Base-by-base conservation (phyloP, 2,329 filamentous ascomycete species). In the Aspergillus arachidicola region DNA sequence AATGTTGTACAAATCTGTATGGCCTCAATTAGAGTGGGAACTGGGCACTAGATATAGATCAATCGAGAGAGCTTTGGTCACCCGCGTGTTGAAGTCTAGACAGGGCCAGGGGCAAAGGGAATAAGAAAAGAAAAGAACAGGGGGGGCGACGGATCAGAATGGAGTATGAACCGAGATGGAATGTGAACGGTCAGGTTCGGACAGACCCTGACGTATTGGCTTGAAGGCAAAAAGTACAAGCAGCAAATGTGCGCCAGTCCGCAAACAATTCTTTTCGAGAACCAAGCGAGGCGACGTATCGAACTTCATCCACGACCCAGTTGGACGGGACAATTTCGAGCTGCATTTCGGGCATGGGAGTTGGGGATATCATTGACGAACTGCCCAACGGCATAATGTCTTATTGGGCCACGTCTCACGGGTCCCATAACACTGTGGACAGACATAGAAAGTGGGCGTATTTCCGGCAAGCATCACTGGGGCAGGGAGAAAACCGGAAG, bases 381-480 rank as follows among this genome's bases (percentile, higher is more conserved):
- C 72, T 69, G 68, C 71, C 71, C 67, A 69, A 74, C 69, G 67
- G 61, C 64, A 70, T 62, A 57, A 38, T 38, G 62, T 72, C 62
- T 73, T 66, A 79, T 80, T 80, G 78, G 77, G 70, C 78, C 78
- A 80, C 78, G 78, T 80, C 74, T 78, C 72, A 69, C 66, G 66
- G 72, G 66, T 56, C 66, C 70, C 71, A 55, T 55, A 72, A 72
- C 72, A 65, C 66, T 60, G 64, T 70, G 67, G 67, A 69, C 62
- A 66, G 61, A 62, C 45, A 67, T 70, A 68, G 64, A 64, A 62
- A 70, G 59, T 62, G 57, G 65, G 65, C 60, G 67, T 63, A 60
- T 57, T 63, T 58, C 60, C 55, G 63, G 60, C 38, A 64, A 64
- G 58, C 63, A 69, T 72, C 68, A 69, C 69, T 73, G 70, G 69